phyloP scores from a whole-genome alignment of 768 basidiomycete species.

The Trametes meyenii region DNA sequence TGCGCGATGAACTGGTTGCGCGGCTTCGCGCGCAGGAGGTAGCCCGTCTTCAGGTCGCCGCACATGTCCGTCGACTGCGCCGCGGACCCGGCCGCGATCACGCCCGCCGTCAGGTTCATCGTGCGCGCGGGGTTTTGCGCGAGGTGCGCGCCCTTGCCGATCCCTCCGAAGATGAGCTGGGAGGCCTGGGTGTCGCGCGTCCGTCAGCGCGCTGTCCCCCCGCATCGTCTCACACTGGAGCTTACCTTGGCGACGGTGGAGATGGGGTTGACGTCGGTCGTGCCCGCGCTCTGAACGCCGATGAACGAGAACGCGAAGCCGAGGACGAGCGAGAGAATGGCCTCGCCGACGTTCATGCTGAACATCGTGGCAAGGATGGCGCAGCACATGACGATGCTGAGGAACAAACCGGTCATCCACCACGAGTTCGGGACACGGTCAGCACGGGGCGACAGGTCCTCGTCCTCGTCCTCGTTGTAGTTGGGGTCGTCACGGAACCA shows the following conservation, averaged over 20 bases:
- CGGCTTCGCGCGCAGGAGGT: conserved; percentile 66
- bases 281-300: conserved; percentile 60
- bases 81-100: conserved; percentile 56
- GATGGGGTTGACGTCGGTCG: conserved; percentile 65
- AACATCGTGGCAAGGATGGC: conserved; percentile 57
- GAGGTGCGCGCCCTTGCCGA: conserved; percentile 50
- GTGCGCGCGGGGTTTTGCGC: conserved; percentile 40
- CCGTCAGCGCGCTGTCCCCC: no score
- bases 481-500: conserved; percentile 26
- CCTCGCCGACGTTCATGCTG: conserved; percentile 60
- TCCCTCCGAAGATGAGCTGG: conserved; percentile 67
- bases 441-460: conserved; percentile 53
- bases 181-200: conserved; percentile 39
- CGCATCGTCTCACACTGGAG: no score
- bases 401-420: conserved; percentile 55
- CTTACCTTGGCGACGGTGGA: conserved; percentile 57
- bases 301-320: conserved; percentile 71
- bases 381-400: conserved; percentile 51
- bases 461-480: conserved; percentile 42
- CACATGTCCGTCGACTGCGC: conserved; percentile 67
- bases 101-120: conserved; percentile 55
- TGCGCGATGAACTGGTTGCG: conserved; percentile 65
- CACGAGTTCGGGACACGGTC: conserved; percentile 59
- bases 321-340: conserved; percentile 57
- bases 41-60: conserved; percentile 70